Conservation (phyloP, 352 stramenopile genomes). For the Sclerospora graminicola region DNA sequence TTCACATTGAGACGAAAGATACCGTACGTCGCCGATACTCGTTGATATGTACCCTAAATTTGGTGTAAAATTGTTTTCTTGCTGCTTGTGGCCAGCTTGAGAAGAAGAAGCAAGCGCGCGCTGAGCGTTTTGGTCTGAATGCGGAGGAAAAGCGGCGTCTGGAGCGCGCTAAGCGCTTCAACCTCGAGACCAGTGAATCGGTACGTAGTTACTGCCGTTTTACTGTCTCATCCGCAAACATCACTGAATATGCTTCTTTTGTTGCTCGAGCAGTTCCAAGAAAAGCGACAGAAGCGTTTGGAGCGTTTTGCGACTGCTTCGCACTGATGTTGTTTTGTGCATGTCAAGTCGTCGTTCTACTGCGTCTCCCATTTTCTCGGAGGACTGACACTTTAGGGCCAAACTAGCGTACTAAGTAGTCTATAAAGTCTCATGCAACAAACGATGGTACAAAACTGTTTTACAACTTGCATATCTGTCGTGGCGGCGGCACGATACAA, state of each 20-base stretch:
- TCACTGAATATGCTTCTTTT: conserved; percentile 3
- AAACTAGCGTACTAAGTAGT: no score
- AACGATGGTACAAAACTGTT: no score
- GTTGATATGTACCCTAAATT: conserved; percentile 3
- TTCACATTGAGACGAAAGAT: conserved; percentile 68
- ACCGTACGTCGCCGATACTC: conserved; percentile 27
- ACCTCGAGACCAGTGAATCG: conserved; percentile 68
- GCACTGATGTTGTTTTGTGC: conserved; percentile 12
- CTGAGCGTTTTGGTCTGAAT: conserved; percentile 77
- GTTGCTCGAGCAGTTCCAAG: conserved; percentile 34
- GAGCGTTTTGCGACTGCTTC: conserved; percentile 40
- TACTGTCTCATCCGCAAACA: background rate
- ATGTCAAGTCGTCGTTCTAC: conserved; percentile 5
- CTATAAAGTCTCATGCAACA: no score
- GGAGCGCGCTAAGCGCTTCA: conserved; percentile 78
- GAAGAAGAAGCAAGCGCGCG: conserved; percentile 71
- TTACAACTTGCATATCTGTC: no score
- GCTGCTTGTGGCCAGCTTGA: conserved; percentile 34
- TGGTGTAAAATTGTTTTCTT: conserved; percentile 2
- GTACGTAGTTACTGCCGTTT: conserved; percentile 26
- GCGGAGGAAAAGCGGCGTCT: conserved; percentile 69
- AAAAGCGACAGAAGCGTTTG: conserved; percentile 66
- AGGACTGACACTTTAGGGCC: no score
- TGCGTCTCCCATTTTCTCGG: background rate
- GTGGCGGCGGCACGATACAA: background rate